Evolutionary conservation across 148 eudicot species (phyloP), one percentile per base, ranked within the genome.

Genomic region (Vaccinium corymbosum): DNA sequence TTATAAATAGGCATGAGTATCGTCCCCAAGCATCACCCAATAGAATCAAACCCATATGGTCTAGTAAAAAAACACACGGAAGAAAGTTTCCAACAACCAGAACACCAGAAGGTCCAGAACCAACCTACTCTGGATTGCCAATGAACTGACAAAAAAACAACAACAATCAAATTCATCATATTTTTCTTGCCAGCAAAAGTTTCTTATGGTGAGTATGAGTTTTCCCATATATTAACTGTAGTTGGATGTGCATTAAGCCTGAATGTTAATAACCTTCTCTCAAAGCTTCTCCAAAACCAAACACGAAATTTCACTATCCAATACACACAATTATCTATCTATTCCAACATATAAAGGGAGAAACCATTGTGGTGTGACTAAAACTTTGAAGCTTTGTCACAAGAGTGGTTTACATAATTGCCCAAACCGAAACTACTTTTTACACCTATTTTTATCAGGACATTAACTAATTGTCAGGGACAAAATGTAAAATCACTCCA

Each of bases 111-210:
- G 75, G 16, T 70, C 46, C 42, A 29, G 6, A 29, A 29, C 25
- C 14, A 29, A 82, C 78, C 50, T 46, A 53, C 29, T 62, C 48
- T 81, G 50, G 75, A 25, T 81, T 64, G 20, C 53, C 76, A 62
- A 25, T 7, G 32, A 79, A 14, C 53, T 19, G 14, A 5, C 0
- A 15, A 49, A 66, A 62, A 62, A n/a, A n/a, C 11, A n/a, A n/a
- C 11, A 22, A 7, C 3, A 64, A 64, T 64, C 55, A 12, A 80
- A 50, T 14, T 46, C 35, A 15, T 50, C 55, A 27, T 4, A 5
- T 48, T 48, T 81, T 59, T 52, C 59, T 25, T 42, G 59, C 76
- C 51, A 81, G 53, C 35, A 62, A 81, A 81, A 59, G 16, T 49
- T 49, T 22, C 38, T 38, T 48, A 14, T 8, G 13, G 3, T 38